phyloP scores from a whole-genome alignment of 2,329 filamentous ascomycete genomes.

The Neofusicoccum ribis region DNA sequence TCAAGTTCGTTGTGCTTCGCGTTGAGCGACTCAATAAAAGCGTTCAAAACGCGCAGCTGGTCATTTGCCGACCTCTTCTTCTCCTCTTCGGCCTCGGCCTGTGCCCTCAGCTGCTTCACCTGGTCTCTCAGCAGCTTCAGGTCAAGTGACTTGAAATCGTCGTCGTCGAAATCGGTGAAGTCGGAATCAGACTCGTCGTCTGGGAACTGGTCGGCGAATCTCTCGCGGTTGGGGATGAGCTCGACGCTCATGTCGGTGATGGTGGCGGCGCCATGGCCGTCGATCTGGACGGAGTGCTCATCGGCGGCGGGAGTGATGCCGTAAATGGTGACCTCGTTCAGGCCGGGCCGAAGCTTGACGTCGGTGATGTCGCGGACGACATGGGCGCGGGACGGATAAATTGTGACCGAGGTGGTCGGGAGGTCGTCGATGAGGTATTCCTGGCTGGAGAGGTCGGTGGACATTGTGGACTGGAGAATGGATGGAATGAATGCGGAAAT shows the following conservation, averaged over 20 bases:
- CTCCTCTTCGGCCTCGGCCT: conserved; percentile 27
- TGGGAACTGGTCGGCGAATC: conserved; percentile 57
- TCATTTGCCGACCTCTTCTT: conserved; percentile 26
- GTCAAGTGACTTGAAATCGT: conserved; percentile 48
- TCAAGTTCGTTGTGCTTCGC: conserved; percentile 32
- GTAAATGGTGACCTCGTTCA: conserved; percentile 58
- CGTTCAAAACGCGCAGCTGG: conserved; percentile 34
- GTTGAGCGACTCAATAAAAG: conserved; percentile 34
- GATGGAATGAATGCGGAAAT: not conserved
- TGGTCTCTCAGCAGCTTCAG: conserved; percentile 35
- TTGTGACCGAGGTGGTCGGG: conserved; percentile 60
- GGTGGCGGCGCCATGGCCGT: conserved; percentile 58
- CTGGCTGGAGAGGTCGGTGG: conserved; percentile 20
- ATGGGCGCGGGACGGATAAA: conserved; percentile 64
- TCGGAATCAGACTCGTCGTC: conserved; percentile 36
- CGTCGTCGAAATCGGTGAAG: conserved; percentile 31
- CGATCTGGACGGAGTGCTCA: conserved; percentile 60
- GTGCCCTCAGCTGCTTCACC: conserved; percentile 25
- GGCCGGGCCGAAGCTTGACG: conserved; percentile 54
- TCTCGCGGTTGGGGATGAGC: conserved; percentile 56
- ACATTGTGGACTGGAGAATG: conserved; percentile 1
- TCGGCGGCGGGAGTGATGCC: conserved; percentile 57
- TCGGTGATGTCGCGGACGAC: conserved; percentile 61
- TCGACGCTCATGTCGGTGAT: conserved; percentile 65
- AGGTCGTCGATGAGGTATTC: conserved; percentile 52